These are phyloP conservation scores for Saccharomyces paradoxus DNA, from an alignment of 805 yeast genomes.

Conservation along the genomic window DNA sequence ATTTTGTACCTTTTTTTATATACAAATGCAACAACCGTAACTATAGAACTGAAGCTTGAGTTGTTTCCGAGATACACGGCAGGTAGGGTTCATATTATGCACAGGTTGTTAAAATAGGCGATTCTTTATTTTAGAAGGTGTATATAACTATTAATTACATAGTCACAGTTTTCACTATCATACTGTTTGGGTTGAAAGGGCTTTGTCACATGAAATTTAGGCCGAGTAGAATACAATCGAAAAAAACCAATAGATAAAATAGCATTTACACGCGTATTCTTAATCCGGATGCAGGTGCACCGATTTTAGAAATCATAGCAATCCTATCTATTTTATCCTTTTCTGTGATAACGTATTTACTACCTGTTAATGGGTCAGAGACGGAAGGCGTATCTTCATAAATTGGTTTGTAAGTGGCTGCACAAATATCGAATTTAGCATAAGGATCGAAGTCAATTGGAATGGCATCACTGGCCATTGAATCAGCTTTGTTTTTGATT, in stretches of 20 bases:
- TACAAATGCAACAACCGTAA: not conserved
- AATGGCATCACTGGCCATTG: conserved; percentile 74
- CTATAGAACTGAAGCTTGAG: not conserved
- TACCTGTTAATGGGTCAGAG: conserved; percentile 81
- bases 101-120: not conserved
- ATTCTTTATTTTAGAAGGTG: not conserved
- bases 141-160: not conserved
- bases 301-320: conserved; percentile 70
- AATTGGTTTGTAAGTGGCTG: conserved; percentile 80
- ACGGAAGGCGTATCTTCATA: conserved; percentile 64
- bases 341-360: conserved; percentile 68
- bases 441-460: conserved; percentile 89
- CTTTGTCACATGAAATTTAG: not conserved
- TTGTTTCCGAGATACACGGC: not conserved
- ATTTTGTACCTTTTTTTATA: not conserved
- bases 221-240: not conserved
- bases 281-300: conserved; percentile 88
- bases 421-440: conserved; percentile 86
- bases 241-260: not conserved
- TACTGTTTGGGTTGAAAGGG: not conserved
- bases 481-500: conserved; percentile 71
- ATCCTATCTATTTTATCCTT: conserved; percentile 75
- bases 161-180: not conserved
- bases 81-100: not conserved
- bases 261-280: conserved; percentile 36